phyloP scores from a whole-genome alignment of 768 basidiomycete genomes.

The Xerocomus potaroensis region DNA sequence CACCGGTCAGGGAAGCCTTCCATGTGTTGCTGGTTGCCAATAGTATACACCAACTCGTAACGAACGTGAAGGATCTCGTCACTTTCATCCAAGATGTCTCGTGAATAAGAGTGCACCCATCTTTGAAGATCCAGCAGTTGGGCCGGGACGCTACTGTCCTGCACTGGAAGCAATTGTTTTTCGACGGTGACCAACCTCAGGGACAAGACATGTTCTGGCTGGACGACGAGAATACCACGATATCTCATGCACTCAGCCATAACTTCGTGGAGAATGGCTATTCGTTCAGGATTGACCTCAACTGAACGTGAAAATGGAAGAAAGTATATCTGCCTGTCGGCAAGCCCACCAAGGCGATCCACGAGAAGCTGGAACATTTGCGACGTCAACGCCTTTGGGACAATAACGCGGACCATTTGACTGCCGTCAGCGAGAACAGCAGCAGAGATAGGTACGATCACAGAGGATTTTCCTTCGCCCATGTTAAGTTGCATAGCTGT shows the following conservation, averaged over 20 bases:
- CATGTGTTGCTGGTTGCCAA: constrained; percentile 34
- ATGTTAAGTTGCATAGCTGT: constrained; percentile 47
- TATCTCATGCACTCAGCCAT: constrained; percentile 31
- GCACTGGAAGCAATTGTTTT: constrained; percentile 9
- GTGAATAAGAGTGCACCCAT: constrained; percentile 18
- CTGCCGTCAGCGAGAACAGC: constrained; percentile 25
- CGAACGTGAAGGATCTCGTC: constrained; percentile 41
- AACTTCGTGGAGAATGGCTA: constrained; percentile 2
- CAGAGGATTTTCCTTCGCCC: constrained; percentile 50
- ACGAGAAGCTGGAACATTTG: constrained; percentile 34
- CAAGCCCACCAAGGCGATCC: constrained; percentile 29
- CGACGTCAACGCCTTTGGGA: constrained; percentile 28
- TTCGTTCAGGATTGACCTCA: constrained; percentile 18
- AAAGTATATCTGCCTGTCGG: constrained; percentile 31
- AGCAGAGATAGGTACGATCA: constrained; percentile 33
- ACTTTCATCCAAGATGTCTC: constrained; percentile 23
- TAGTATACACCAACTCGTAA: constrained; percentile 48
- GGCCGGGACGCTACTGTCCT: constrained; percentile 10
- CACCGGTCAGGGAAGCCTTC: constrained; percentile 43
- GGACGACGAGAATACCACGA: constrained; percentile 41
- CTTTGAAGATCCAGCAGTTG: constrained; percentile 17
- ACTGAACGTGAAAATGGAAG: constrained; percentile 31
- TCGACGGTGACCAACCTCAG: constrained; percentile 37
- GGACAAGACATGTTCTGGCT: constrained; percentile 51
- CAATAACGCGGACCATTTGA: constrained; percentile 29